Evolutionary conservation across 23 red algal species (phyloP), one percentile per base, ranked within the genome.

Genomic region (Gracilaria caudata): DNA sequence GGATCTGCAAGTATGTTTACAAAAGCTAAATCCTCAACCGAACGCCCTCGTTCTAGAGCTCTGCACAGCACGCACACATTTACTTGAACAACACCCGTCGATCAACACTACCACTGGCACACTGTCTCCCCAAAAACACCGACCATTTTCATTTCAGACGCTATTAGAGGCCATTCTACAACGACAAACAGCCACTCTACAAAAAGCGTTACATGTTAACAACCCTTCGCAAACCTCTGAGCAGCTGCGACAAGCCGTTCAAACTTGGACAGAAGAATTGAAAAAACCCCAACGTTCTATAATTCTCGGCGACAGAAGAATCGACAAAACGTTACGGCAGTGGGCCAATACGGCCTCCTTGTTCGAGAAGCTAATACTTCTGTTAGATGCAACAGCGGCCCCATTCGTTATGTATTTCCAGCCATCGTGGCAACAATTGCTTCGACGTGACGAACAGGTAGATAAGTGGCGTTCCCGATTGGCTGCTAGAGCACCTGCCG

Each of bases 291-390:
- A 17, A 46, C 38, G 24, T 21, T 75, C 70, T 16, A 49, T 75
- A 23, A 25, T 75, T 46, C 70, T 75, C 43, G 70, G 39, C 37
- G 70, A 75, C n/a, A 25, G 70, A 46, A 43, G 20, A 37, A 72
- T 72, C 19, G 66, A 75, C 20, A 45, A 25, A 25, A 47, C 38
- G 38, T 14, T 75, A 46, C 3, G 20, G 16, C 70, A 75, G 7
- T 47, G 37, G 37, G 70, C 70, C 70, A 47, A 46, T 16, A 4
- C 5, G 25, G 70, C 43, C 21, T 41, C 70, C 12, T 20, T 41
- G 7, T 49, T 21, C 40, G 70, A 75, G 24, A 75, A 75, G 25
- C 7, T 75, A 43, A 45, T 26, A 32, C 37, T 75, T 30, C 8
- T 75, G n/a, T 12, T 75, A 2, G 38, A 75, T 40, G 21, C 40